phyloP scores from a whole-genome alignment of 805 yeast species.

The Starmerella bombi region DNA sequence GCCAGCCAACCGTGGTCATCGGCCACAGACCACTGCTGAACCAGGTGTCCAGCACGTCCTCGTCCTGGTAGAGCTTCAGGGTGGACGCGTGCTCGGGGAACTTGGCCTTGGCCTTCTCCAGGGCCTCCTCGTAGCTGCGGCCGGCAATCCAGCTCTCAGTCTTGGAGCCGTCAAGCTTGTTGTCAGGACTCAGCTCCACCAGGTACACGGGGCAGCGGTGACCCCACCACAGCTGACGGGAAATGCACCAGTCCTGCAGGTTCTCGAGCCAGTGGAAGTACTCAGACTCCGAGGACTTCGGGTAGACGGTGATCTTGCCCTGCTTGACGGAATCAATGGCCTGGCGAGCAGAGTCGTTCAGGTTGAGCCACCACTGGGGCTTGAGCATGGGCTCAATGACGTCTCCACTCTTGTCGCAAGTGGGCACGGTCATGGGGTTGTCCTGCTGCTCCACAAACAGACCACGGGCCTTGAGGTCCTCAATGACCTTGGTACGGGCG shows the following conservation, averaged over 20 bases:
- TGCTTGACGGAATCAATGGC: conserved; percentile 75
- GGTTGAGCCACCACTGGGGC: conserved; percentile 99
- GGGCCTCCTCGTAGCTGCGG: conserved; percentile 68
- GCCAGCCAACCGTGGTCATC: conserved; percentile 94
- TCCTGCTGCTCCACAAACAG: conserved; percentile 74
- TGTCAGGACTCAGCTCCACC: conserved; percentile 57
- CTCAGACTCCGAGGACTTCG: conserved; percentile 83
- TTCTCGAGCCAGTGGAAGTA: conserved; percentile 91
- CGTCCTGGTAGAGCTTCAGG: conserved; percentile 66
- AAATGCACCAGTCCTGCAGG: conserved; percentile 98
- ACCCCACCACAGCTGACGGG: conserved; percentile 92
- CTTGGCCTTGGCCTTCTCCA: conserved; percentile 58
- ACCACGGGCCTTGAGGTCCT: conserved; percentile 57
- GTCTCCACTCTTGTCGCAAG: conserved; percentile 94
- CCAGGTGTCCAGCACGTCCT: conserved; percentile 98
- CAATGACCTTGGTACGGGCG: conserved; percentile 78
- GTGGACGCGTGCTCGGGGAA: conserved; percentile 60
- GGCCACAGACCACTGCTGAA: conserved; percentile 98
- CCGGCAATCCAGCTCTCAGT: conserved; percentile 87
- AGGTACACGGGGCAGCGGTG: conserved; percentile 96
- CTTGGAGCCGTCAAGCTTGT: conserved; percentile 44
- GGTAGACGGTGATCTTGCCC: conserved; percentile 70
- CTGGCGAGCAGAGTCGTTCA: conserved; percentile 72
- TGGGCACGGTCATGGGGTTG: conserved; percentile 91
- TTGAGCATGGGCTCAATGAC: conserved; percentile 90